Evolutionary conservation across 805 yeast species (phyloP).

Genomic region (Pachysolen tannophilus): DNA sequence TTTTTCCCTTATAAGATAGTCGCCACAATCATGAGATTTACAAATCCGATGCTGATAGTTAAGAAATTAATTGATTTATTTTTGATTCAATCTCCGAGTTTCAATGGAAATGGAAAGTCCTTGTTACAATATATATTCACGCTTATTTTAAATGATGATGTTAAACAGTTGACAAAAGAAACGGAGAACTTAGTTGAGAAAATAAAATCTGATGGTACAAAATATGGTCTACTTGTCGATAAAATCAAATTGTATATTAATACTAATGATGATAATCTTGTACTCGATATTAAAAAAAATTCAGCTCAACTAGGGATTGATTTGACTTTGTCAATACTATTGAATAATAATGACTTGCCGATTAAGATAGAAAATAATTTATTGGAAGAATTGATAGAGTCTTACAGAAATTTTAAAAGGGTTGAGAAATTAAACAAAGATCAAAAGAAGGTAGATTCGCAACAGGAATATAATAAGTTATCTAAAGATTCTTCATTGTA

Average conservation of each 20-base stretch:
- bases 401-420: conserved; percentile 12
- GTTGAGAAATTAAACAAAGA: conserved; percentile 1
- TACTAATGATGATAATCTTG: conserved; percentile 15
- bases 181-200: conserved; percentile 37
- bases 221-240: conserved; percentile 9
- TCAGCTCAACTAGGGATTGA: conserved; percentile 18
- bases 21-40: conserved; percentile 67
- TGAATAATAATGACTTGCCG: conserved; percentile 16
- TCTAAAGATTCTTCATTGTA: conserved; percentile 34
- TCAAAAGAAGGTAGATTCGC: conserved; percentile 29
- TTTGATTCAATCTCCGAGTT: conserved; percentile 66
- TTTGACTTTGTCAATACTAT: conserved; percentile 16
- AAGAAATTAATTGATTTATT: conserved; percentile 74
- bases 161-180: conserved; percentile 51
- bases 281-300: conserved; percentile 22
- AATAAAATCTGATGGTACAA: conserved; percentile 19
- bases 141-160: conserved; percentile 67
- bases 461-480: conserved; percentile 19
- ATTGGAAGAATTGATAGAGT: conserved; percentile 13
- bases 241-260: conserved; percentile 23
- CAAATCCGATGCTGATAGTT: conserved; percentile 83
- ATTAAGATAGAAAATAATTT: conserved; percentile 9
- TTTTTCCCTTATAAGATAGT: conserved; percentile 76
- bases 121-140: conserved; percentile 69
- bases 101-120: conserved; percentile 35